phyloP scores from a whole-genome alignment of 495 filamentous ascomycete species.

The Evansstolkia leycettana region DNA sequence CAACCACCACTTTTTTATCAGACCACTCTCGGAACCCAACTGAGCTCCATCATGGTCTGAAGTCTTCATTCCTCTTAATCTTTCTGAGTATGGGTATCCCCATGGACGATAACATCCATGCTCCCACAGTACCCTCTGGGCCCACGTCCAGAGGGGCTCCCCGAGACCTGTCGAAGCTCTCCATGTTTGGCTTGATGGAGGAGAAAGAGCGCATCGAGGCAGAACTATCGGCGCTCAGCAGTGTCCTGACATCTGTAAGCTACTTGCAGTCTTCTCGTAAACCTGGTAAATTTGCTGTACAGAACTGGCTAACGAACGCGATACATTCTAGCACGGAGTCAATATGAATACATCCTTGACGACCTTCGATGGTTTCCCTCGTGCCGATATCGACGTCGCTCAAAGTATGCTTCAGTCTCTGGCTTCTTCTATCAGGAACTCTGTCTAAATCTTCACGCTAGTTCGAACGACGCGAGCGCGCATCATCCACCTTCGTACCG shows the following conservation, averaged over 20 bases:
- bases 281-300: too few relatives aligned
- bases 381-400: slow-evolving; percentile 88
- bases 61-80: slow-evolving; percentile 2
- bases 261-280: slow-evolving; percentile 1
- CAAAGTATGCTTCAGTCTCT: slow-evolving; percentile 51
- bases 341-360: slow-evolving; percentile 83
- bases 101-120: slow-evolving; percentile 61
- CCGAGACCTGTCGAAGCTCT: slow-evolving; percentile 47
- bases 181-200: slow-evolving; percentile 49
- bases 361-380: slow-evolving; percentile 86
- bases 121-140: slow-evolving; percentile 63
- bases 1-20: neutral
- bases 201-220: slow-evolving; percentile 75
- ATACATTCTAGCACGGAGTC: slow-evolving; percentile 61
- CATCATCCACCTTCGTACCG: slow-evolving; percentile 82
- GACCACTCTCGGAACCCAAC: neutral
- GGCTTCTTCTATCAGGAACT: neutral
- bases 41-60: neutral
- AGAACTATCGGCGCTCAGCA: slow-evolving; percentile 71
- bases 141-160: slow-evolving; percentile 43
- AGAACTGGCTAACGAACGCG: slow-evolving; percentile 4
- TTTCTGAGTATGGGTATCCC: slow-evolving; percentile 26
- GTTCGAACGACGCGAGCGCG: slow-evolving; percentile 83
- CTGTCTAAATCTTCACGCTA: slow-evolving; percentile 20
- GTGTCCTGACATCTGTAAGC: slow-evolving; percentile 77